Evolutionary conservation across 768 basidiomycete species (phyloP).

Genomic region (Trametes cubensis): DNA sequence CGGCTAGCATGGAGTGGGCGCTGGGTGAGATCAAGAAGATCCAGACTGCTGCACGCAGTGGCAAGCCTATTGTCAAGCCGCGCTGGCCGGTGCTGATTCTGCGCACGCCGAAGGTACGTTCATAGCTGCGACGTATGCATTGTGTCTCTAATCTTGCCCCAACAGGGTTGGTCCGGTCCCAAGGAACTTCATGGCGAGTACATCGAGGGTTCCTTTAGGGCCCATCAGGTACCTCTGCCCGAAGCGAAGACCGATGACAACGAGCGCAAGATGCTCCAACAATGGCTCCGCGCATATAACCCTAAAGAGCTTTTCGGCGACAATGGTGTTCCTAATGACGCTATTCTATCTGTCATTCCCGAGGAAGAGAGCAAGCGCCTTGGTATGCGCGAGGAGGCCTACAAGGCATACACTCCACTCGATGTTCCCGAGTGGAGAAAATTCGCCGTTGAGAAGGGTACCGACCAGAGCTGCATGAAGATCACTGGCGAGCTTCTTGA

Average conservation of each 20-base stretch:
- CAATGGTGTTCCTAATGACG: conserved; percentile 53
- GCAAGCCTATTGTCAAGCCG: conserved; percentile 82
- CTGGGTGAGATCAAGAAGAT: conserved; percentile 72
- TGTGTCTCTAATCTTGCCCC: background rate
- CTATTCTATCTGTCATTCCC: conserved; percentile 58
- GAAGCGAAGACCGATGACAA: conserved; percentile 62
- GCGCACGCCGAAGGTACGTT: conserved; percentile 75
- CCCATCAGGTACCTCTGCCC: conserved; percentile 90
- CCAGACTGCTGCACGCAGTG: conserved; percentile 75
- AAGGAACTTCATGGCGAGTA: conserved; percentile 66
- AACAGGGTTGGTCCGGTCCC: conserved; percentile 68
- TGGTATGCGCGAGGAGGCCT: conserved; percentile 71
- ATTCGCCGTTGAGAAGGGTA: conserved; percentile 53
- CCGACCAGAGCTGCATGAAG: conserved; percentile 79
- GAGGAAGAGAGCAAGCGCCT: conserved; percentile 55
- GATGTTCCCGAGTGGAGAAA: conserved; percentile 66
- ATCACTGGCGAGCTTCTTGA: conserved; percentile 59
- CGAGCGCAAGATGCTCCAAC: conserved; percentile 63
- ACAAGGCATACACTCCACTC: conserved; percentile 63
- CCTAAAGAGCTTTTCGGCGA: conserved; percentile 66
- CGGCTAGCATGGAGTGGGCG: conserved; percentile 83
- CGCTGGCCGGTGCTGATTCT: conserved; percentile 88
- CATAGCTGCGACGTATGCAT: background rate
- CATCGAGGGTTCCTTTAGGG: conserved; percentile 79
- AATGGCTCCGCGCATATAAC: conserved; percentile 76